Conservation (phyloP, 2,329 filamentous ascomycete genomes). For the Cryphonectria nitschkei region DNA sequence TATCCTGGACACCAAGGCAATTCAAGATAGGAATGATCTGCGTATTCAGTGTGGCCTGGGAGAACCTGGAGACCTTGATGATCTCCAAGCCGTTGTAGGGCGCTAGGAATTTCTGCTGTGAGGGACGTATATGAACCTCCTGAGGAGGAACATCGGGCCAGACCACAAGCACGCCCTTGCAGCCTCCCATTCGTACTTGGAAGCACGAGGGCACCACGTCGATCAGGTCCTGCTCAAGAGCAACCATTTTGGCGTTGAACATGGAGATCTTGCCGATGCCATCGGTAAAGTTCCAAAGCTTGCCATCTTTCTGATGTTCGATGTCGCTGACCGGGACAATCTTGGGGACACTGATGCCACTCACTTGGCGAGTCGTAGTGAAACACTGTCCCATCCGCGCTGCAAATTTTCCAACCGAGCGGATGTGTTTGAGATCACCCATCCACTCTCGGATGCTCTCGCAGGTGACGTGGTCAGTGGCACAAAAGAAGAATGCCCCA, state of each 20-base stretch:
- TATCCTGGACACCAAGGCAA: conserved; percentile 70
- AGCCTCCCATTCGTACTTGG: conserved; percentile 90
- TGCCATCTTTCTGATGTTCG: conserved; percentile 57
- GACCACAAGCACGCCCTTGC: conserved; percentile 83
- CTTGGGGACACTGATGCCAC: conserved; percentile 62
- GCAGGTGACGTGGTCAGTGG: conserved; percentile 67
- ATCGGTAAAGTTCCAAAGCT: conserved; percentile 73
- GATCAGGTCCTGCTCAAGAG: conserved; percentile 67
- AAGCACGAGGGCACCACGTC: conserved; percentile 75
- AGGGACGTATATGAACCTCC: conserved; percentile 78
- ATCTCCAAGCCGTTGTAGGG: conserved; percentile 78
- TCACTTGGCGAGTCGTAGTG: conserved; percentile 82
- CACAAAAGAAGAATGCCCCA: conserved; percentile 90
- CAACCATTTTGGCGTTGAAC: conserved; percentile 74
- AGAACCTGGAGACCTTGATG: conserved; percentile 76
- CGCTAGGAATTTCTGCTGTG: conserved; percentile 85
- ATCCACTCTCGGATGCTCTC: conserved; percentile 82
- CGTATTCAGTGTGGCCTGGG: conserved; percentile 81
- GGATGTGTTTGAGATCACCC: conserved; percentile 82
- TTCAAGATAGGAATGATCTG: conserved; percentile 89
- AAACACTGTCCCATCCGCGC: conserved; percentile 93
- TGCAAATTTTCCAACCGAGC: conserved; percentile 83
- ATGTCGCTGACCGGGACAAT: conserved; percentile 72
- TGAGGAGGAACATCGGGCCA: conserved; percentile 69
- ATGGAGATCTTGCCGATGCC: conserved; percentile 91